Conservation (phyloP, 2,329 filamentous ascomycete species). For the Colletotrichum sp. region DNA sequence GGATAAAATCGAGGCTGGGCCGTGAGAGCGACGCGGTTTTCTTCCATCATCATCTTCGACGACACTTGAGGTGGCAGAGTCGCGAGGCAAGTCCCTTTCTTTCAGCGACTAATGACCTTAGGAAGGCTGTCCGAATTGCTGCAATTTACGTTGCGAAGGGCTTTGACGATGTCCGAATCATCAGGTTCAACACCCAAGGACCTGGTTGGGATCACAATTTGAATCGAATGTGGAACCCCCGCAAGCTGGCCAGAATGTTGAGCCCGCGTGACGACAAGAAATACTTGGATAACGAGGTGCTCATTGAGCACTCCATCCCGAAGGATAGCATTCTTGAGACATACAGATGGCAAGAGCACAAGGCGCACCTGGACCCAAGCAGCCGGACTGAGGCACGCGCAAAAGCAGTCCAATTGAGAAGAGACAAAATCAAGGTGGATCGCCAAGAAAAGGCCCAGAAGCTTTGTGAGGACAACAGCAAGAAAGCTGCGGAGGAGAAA, state of each 20-base stretch:
- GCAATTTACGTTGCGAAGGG: neutral
- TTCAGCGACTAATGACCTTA: neutral
- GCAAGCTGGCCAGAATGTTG: neutral
- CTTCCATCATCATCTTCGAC: neutral
- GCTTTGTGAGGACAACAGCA: neutral
- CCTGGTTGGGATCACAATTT: neutral
- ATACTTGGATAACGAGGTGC: neutral
- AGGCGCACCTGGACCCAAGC: neutral
- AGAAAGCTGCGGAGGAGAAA: neutral
- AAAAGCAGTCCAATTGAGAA: neutral
- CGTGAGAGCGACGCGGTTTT: neutral
- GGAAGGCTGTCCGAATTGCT: neutral
- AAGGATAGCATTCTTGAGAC: neutral
- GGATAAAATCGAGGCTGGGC: neutral
- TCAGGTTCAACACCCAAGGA: neutral
- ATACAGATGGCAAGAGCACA: neutral
- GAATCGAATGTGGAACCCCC: neutral
- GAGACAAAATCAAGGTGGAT: neutral
- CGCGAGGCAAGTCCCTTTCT: neutral
- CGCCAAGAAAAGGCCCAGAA: neutral
- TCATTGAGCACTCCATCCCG: neutral
- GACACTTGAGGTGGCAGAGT: neutral
- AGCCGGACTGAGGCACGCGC: fast-evolving
- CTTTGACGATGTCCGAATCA: neutral
- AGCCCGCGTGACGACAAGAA: neutral